A percentile compares a stretch with the other conserved stretches of the same genome.
Conservation (phyloP, 2,329 filamentous ascomycete genomes). For the Dendryphion nanum region DNA sequence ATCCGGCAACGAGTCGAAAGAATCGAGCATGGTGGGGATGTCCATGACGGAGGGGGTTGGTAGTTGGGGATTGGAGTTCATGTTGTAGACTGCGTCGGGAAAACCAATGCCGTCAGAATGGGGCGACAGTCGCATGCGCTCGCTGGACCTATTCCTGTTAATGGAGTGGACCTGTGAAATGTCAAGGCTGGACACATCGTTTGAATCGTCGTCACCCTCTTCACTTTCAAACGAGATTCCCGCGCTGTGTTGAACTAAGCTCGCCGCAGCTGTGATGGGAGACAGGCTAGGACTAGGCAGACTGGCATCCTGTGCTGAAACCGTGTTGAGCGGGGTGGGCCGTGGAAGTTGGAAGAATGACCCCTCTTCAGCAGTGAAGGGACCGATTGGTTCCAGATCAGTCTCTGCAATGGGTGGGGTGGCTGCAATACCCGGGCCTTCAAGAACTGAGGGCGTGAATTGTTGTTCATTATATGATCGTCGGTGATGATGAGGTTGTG, state of each 20-base stretch:
- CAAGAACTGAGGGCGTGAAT: conserved; percentile 26
- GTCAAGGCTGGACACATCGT: conserved; percentile 38
- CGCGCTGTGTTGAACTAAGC: conserved; percentile 42
- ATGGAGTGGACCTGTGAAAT: conserved; percentile 20
- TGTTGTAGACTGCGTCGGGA: conserved; percentile 12
- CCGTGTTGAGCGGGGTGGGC: conserved; percentile 61
- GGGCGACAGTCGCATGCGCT: conserved; percentile 3
- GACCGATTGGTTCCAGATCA: conserved; percentile 60
- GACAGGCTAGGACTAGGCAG: conserved; percentile 93
- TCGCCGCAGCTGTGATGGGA: conserved; percentile 78
- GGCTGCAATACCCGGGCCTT: conserved; percentile 58
- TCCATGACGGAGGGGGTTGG: conserved; percentile 60
- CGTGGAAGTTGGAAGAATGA: conserved; percentile 21
- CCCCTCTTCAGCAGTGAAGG: conserved; percentile 37
- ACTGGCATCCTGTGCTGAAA: conserved; percentile 81
- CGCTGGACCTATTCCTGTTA: conserved; percentile 10
- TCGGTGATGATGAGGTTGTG: conserved; percentile 11
- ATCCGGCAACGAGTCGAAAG: conserved; percentile 86
- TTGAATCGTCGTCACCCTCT: conserved; percentile 31
- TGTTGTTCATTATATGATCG: conserved; percentile 16
- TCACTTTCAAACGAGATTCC: conserved; percentile 23
- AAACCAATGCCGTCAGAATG: conserved; percentile 21
- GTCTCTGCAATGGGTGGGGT: conserved; percentile 75
- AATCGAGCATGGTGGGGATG: conserved; percentile 81
- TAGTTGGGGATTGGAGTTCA: conserved; percentile 32